Evolutionary conservation across 1,139 yeast species (phyloP).

Genomic region (Taiozyma sp.): DNA sequence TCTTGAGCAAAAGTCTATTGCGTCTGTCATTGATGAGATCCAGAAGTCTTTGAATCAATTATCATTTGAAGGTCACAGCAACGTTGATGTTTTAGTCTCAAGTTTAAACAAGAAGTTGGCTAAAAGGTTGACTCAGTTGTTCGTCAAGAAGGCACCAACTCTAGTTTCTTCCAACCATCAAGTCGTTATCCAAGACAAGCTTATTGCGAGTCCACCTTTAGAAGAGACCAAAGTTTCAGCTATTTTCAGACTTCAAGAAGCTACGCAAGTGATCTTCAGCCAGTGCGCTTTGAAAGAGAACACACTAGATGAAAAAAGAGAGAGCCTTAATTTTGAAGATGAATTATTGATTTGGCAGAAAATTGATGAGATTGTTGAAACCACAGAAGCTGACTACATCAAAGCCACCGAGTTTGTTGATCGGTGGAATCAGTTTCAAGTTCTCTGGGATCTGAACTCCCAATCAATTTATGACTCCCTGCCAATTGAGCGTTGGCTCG

Average conservation of each 20-base stretch:
- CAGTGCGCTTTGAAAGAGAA: conserved; percentile 26
- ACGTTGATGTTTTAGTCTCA: conserved; percentile 34
- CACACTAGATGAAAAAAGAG: conserved; percentile 23
- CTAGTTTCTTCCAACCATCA: conserved; percentile 27
- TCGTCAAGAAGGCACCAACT: conserved; percentile 10
- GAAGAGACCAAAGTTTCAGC: conserved; percentile 31
- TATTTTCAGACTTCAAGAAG: conserved; percentile 27
- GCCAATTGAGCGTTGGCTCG: conserved; percentile 44
- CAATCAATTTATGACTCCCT: conserved; percentile 30
- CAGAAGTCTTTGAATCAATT: conserved; percentile 41
- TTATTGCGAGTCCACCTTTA: conserved; percentile 39
- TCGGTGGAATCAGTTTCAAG: conserved; percentile 55
- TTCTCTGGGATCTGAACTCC: conserved; percentile 52
- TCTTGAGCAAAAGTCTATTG: conserved; percentile 25
- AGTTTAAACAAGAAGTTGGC: conserved; percentile 38
- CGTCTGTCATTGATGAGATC: conserved; percentile 27
- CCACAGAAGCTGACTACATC: conserved; percentile 13
- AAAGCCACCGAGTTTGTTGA: conserved; percentile 11
- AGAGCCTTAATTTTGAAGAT: conserved; percentile 3
- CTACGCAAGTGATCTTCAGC: conserved; percentile 21
- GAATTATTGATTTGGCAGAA: conserved; percentile 5
- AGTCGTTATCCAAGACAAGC: conserved; percentile 38
- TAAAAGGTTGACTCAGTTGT: conserved; percentile 34
- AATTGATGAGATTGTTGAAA: conserved; percentile 1
- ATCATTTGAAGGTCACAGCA: conserved; percentile 37